A percentile compares a stretch with the other conserved stretches of the same genome.
Evolutionary conservation across 2,329 filamentous ascomycete genomes (phyloP).

Genomic region (Scedosporium boydii): DNA sequence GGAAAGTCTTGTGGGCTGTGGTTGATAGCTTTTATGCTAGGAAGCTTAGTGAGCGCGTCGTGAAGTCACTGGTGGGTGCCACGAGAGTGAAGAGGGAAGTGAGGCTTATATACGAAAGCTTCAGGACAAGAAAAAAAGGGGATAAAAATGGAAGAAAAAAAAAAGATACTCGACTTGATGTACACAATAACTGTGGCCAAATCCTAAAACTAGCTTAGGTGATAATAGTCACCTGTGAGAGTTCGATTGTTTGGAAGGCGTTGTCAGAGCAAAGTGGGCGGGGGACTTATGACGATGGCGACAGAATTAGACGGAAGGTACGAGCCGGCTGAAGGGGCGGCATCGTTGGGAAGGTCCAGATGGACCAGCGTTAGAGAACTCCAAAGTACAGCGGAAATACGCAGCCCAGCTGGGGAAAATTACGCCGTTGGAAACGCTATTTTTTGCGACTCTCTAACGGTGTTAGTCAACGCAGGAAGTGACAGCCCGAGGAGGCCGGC

Average conservation of each 20-base stretch:
- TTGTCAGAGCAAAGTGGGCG: background rate
- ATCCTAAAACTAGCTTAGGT: background rate
- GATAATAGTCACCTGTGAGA: background rate
- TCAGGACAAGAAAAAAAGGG: background rate
- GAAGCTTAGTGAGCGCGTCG: background rate
- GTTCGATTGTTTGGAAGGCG: background rate
- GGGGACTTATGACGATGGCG: constrained; percentile 7
- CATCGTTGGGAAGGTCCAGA: background rate
- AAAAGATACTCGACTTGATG: background rate
- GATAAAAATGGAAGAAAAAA: background rate
- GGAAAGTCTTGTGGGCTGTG: background rate
- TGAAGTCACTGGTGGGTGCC: background rate
- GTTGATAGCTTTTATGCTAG: background rate
- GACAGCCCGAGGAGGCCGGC: background rate
- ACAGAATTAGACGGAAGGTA: constrained; percentile 4
- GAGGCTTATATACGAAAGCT: background rate
- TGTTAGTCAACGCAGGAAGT: background rate
- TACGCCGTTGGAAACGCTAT: background rate
- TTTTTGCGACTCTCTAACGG: background rate
- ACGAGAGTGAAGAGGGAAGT: background rate
- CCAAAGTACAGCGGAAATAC: too few species aligned
- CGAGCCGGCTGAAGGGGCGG: background rate
- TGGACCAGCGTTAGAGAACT: too few species aligned
- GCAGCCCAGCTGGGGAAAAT: too few species aligned
- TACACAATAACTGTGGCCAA: background rate